Evolutionary conservation across 2,329 filamentous ascomycete species (phyloP).

Genomic region (Hymenoscyphus albidus): DNA sequence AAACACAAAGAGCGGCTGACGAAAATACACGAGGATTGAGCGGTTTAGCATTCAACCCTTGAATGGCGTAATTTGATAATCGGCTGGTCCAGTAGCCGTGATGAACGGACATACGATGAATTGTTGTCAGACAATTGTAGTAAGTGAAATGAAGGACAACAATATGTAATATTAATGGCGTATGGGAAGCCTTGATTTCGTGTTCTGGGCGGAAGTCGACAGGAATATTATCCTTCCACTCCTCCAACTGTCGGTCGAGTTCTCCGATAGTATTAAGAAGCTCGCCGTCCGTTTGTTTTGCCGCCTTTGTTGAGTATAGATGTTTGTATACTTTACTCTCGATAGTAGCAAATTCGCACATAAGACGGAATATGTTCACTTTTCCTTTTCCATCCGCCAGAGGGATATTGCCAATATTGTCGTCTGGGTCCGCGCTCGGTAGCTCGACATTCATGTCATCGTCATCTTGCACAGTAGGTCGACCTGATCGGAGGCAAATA

Average conservation of each 20-base stretch:
- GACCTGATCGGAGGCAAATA: conserved; percentile 67
- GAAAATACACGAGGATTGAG: conserved; percentile 93
- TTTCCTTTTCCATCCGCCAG: conserved; percentile 84
- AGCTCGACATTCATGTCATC: conserved; percentile 95
- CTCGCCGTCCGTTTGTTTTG: conserved; percentile 88
- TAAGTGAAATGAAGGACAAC: conserved; percentile 95
- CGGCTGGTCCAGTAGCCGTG: conserved; percentile 98
- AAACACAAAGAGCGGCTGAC: conserved; percentile 87
- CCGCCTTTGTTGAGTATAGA: conserved; percentile 87
- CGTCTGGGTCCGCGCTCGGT: conserved; percentile 82
- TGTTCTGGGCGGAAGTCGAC: conserved; percentile 96
- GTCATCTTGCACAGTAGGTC: conserved; percentile 69
- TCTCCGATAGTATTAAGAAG: conserved; percentile 94
- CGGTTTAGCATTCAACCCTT: conserved; percentile 84
- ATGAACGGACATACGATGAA: conserved; percentile 97
- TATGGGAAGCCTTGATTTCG: conserved; percentile 90
- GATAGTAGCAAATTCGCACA: conserved; percentile 88
- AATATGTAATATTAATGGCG: conserved; percentile 88
- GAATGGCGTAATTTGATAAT: conserved; percentile 89
- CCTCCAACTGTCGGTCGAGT: conserved; percentile 82
- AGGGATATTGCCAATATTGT: conserved; percentile 93
- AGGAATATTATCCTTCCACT: conserved; percentile 95
- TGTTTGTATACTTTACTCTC: conserved; percentile 92
- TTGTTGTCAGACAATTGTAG: conserved; percentile 96
- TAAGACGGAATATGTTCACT: conserved; percentile 89